A percentile compares a stretch with the other conserved stretches of the same genome.
phyloP scores from a whole-genome alignment of 257 asterid genomes.

The Salvia miltiorrhiza region DNA sequence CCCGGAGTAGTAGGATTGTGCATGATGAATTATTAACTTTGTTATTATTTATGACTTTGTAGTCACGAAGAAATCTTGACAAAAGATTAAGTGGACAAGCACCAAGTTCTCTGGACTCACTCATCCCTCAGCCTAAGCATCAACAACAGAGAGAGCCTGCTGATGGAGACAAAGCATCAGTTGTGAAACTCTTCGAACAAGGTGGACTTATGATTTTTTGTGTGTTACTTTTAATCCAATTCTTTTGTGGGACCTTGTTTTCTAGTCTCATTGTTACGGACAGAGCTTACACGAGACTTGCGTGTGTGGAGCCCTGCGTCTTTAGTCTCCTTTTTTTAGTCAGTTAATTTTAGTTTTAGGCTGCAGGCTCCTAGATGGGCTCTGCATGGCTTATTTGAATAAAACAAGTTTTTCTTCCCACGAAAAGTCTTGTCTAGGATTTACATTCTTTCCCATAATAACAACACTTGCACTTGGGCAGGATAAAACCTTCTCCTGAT shows the following conservation, averaged over 20 bases:
- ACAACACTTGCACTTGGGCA: neutral
- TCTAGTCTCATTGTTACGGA: neutral
- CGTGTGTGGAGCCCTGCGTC: too few species aligned
- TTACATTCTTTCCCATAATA: neutral
- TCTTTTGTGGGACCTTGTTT: neutral
- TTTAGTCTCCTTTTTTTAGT: neutral
- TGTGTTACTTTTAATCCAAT: neutral
- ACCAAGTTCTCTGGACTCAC: constrained; percentile 44
- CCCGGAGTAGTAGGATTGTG: neutral
- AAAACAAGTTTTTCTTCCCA: neutral
- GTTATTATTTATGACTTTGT: constrained; percentile 17
- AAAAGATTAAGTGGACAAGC: constrained; percentile 33
- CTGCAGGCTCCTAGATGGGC: neutral
- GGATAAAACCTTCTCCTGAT: neutral
- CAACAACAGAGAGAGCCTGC: constrained; percentile 47
- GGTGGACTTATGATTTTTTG: constrained; percentile 36
- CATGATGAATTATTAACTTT: constrained; percentile 3
- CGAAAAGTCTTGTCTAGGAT: neutral
- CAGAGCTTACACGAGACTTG: too few species aligned
- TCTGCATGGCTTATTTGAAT: neutral
- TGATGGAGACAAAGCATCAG: constrained; percentile 62
- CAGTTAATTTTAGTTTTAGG: too few species aligned
- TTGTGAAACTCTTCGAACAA: constrained; percentile 83
- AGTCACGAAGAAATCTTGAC: constrained; percentile 76
- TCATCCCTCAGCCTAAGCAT: constrained; percentile 47